phyloP scores from a whole-genome alignment of 805 yeast species.

The Cyberlindnera sargentensis region DNA sequence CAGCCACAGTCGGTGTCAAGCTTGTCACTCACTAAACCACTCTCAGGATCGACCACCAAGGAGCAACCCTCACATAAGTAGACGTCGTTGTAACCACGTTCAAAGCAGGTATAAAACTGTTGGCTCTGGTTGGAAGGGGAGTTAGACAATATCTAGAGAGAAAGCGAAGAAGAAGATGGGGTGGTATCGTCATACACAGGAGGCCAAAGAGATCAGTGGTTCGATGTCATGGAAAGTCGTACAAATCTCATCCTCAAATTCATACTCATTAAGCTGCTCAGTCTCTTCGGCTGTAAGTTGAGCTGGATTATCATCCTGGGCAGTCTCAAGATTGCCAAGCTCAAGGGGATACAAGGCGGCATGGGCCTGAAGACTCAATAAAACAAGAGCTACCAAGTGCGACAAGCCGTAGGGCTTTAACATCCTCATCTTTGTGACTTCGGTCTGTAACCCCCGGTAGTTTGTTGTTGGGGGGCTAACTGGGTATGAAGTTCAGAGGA shows the following conservation, averaged over 20 bases:
- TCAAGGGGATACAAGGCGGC: neutral
- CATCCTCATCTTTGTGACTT: too few relatives aligned
- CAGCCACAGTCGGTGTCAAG: neutral
- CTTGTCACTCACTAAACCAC: neutral
- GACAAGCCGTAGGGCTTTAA: neutral
- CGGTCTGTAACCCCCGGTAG: too few relatives aligned
- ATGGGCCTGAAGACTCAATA: neutral
- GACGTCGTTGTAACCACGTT: conserved; percentile 16
- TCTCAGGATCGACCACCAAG: neutral
- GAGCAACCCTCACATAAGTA: conserved; percentile 24
- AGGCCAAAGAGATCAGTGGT: neutral
- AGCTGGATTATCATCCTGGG: neutral
- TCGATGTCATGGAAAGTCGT: neutral
- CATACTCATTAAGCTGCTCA: too few relatives aligned
- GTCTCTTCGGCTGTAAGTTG: neutral
- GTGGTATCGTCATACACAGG: neutral
- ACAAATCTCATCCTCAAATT: neutral
- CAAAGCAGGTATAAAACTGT: conserved; percentile 11
- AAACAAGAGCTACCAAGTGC: neutral
- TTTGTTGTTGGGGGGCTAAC: too few relatives aligned
- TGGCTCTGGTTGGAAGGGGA: neutral
- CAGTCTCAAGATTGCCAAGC: neutral
- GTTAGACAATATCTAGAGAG: neutral
- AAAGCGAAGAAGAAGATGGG: neutral
- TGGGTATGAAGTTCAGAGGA: too few relatives aligned